Evolutionary conservation across 2,329 filamentous ascomycete genomes (phyloP).

Genomic region (Xylaria sp.): DNA sequence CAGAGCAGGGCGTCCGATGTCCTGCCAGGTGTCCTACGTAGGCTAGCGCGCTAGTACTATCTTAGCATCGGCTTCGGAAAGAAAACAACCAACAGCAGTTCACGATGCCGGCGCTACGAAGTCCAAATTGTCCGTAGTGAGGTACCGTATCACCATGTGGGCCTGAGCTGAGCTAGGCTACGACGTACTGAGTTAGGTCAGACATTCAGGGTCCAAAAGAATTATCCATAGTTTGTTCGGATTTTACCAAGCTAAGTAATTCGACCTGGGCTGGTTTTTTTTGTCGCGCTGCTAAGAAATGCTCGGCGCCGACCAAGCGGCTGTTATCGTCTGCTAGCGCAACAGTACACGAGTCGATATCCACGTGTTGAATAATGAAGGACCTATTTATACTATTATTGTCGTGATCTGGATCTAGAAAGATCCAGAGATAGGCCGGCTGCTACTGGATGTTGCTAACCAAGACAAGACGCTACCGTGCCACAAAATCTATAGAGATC

Average conservation of each 20-base stretch:
- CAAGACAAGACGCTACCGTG: background rate
- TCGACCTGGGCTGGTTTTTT: background rate
- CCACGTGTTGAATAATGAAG: constrained; percentile 8
- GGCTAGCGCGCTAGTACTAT: constrained; percentile 9
- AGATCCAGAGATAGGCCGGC: constrained; percentile 1
- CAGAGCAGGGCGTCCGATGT: too few relatives aligned
- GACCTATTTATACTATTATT: constrained; percentile 10
- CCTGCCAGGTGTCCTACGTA: constrained; percentile 2
- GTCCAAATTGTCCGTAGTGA: constrained; percentile 5
- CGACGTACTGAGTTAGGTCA: constrained; percentile 7
- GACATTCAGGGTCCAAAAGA: constrained; percentile 14
- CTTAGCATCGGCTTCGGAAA: constrained; percentile 23
- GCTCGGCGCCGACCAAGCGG: constrained; percentile 9
- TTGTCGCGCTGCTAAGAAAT: background rate
- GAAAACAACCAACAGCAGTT: constrained; percentile 17
- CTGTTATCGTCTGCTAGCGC: constrained; percentile 8
- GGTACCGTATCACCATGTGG: constrained; percentile 13
- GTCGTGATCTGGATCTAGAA: background rate
- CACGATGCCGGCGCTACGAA: constrained; percentile 15
- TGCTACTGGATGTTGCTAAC: background rate
- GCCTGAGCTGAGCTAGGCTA: constrained; percentile 22
- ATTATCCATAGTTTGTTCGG: background rate
- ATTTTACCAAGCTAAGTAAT: background rate
- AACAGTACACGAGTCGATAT: constrained; percentile 8
- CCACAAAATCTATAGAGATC: constrained; percentile 9